Evolutionary conservation across 306 rosid species (phyloP).

Genomic region (Sicyos baderoa): DNA sequence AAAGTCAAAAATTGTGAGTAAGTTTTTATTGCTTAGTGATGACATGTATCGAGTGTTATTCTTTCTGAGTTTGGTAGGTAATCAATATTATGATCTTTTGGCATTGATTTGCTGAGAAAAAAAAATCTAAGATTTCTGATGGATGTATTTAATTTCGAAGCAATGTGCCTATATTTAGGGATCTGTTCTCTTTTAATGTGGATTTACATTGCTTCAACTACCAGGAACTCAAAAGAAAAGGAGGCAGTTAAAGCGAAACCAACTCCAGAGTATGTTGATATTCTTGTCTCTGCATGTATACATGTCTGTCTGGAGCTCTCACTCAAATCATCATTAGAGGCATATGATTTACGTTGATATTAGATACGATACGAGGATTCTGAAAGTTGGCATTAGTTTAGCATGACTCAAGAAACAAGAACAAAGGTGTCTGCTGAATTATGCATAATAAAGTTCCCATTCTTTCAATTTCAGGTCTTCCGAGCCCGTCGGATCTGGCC

Average conservation of each 20-base stretch:
- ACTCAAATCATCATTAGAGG: background rate
- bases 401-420: background rate
- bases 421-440: background rate
- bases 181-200: background rate
- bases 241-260: constrained; percentile 31
- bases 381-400: background rate
- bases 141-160: background rate
- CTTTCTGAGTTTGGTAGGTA: background rate
- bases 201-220: constrained; percentile 21
- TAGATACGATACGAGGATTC: background rate
- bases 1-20: background rate
- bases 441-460: constrained; percentile 14
- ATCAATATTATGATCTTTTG: background rate
- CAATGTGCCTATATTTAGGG: background rate
- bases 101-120: background rate
- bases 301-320: background rate
- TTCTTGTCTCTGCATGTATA: background rate
- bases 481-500: constrained; percentile 71
- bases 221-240: constrained; percentile 43
- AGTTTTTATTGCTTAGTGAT: constrained; percentile 2
- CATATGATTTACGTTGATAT: background rate
- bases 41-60: constrained; percentile 1
- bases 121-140: background rate
- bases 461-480: constrained; percentile 45
- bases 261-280: constrained; percentile 14